A percentile compares a stretch with the other conserved stretches of the same genome.
Evolutionary conservation across 768 basidiomycete species (phyloP).

Genomic region (Lactarius evosmus): DNA sequence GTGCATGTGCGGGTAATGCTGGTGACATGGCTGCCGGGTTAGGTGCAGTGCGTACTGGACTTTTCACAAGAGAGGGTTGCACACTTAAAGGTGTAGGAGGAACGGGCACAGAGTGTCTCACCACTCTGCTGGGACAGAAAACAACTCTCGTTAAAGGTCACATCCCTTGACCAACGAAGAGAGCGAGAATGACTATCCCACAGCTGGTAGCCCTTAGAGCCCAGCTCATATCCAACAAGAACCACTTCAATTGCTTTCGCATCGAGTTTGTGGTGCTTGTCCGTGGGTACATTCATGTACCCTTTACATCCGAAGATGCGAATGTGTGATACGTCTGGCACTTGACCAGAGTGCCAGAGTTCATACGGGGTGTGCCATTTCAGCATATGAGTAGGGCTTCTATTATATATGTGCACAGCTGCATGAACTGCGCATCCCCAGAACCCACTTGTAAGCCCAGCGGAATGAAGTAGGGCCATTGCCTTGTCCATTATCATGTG

Average conservation of each 20-base stretch:
- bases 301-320: constrained; percentile 18
- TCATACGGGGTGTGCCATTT: constrained; percentile 30
- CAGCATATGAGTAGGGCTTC: constrained; percentile 32
- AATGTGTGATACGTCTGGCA: constrained; percentile 20
- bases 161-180: too few species aligned
- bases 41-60: too few species aligned
- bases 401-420: constrained; percentile 39
- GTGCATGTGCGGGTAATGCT: too few species aligned
- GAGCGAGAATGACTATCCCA: neutral
- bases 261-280: neutral
- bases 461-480: constrained; percentile 37
- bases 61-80: too few species aligned
- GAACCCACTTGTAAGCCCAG: constrained; percentile 36
- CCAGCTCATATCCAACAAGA: constrained; percentile 4
- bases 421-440: constrained; percentile 42
- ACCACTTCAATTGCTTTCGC: neutral
- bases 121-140: too few species aligned
- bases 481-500: constrained; percentile 37
- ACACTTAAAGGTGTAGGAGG: too few species aligned
- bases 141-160: neutral
- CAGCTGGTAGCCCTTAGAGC: constrained; percentile 19
- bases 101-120: too few species aligned
- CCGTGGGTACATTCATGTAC: constrained; percentile 10
- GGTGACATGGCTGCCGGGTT: too few species aligned
- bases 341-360: neutral